Conservation (phyloP, 2,329 filamentous ascomycete species). For the Juglanconis oblonga region DNA sequence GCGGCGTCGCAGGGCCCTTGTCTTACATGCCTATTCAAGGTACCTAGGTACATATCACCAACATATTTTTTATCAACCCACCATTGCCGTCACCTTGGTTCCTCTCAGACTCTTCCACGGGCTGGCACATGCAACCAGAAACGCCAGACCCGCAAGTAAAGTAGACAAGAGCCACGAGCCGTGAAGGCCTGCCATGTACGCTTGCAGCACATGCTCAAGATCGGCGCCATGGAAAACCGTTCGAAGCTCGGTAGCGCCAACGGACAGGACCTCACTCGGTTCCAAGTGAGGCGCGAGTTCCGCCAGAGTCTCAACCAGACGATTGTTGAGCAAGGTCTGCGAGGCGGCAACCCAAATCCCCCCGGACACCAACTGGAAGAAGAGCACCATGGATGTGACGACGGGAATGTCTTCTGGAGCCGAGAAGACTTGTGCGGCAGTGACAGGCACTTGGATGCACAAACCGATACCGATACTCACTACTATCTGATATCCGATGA, state of each 20-base stretch:
- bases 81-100: too few species aligned
- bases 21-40: too few species aligned
- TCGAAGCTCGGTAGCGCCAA: slow-evolving; percentile 49
- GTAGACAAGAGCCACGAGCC: background rate
- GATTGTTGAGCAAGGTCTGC: slow-evolving; percentile 36
- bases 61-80: too few species aligned
- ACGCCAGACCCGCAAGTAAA: background rate
- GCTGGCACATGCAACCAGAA: background rate
- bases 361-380: slow-evolving; percentile 41
- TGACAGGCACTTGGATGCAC: background rate
- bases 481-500: slow-evolving; percentile 34
- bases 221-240: slow-evolving; percentile 39
- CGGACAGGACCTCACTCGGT: slow-evolving; percentile 26
- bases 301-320: slow-evolving; percentile 27
- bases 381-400: background rate
- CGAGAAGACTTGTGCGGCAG: background rate
- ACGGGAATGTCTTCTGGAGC: background rate
- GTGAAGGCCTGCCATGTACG: slow-evolving; percentile 43
- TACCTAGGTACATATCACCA: too few species aligned
- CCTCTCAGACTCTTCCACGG: background rate
- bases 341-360: slow-evolving; percentile 44
- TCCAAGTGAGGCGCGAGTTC: slow-evolving; percentile 25
- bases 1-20: too few species aligned
- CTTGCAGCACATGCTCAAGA: slow-evolving; percentile 46
- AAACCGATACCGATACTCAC: slow-evolving; percentile 1